Base-by-base conservation (phyloP, 495 filamentous ascomycete species). In the Durotheca rogersii region DNA sequence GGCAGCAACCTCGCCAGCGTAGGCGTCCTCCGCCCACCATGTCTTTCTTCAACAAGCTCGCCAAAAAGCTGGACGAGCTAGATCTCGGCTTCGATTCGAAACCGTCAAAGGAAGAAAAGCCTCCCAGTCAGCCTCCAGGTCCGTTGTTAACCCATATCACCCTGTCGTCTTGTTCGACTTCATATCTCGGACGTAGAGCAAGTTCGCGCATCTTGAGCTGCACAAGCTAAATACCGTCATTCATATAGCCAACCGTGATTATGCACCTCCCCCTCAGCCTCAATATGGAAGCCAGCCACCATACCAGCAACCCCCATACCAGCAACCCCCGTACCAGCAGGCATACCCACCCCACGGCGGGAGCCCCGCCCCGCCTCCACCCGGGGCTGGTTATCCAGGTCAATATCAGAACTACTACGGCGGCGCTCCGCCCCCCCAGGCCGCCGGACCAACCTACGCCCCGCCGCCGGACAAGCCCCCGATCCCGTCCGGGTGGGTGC, bases 401-500 rank as follows among this genome's bases (percentile, higher is more conserved):
- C 55, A 61, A 36, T 34, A 61, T 38, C 64, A 62, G 35, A 37
- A 41, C 21, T 51, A 48, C 5, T 56, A 64, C 19, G 49, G 45
- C 40, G 47, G 38, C 15, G 62, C 58, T n/a, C 60, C 68, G 6
- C 66, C 72, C 25, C 42, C 68, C 71, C 32, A 42, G 0, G 19
- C 34, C 4, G 32, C 51, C 17, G 62, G 46, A 4, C 58, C 58
- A 19, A 41, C 43, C 5, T 69, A 80, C 41, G 49, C 65, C 10
- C 70, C 71, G 5, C 68, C 73, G 6, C 41, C 72, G 1, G 72
- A 74, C 56, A 74, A 69, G 32, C 79, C 80, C 6, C 76, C 78
- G 12, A 70, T 83, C 16, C 80, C 82, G 1, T 42, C 64, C 0
- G 83, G 81, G 51, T 86, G 84, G 84, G 58, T 67, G 36, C 74